Percentiles rank a stretch among this genome's conserved stretches.
These are phyloP conservation scores for Metroxylon sagu DNA, from an alignment of 176 grass and related monocot genomes.

Conservation along the genomic window DNA sequence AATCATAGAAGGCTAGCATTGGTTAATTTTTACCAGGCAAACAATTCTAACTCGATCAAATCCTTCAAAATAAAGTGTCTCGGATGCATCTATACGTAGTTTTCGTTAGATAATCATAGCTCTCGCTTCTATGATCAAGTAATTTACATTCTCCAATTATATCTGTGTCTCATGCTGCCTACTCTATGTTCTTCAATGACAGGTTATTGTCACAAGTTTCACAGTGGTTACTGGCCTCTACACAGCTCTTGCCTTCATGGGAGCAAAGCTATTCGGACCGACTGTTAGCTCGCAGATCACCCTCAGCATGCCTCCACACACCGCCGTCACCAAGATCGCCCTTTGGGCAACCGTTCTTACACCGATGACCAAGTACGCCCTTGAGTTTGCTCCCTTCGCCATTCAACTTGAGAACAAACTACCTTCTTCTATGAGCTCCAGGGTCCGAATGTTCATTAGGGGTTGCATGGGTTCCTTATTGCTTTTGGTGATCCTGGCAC, in stretches of 20 bases:
- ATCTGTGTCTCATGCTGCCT: too few species aligned
- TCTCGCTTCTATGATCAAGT: too few species aligned
- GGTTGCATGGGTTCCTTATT: conserved; percentile 37
- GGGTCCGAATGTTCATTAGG: conserved; percentile 25
- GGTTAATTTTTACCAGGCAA: too few species aligned
- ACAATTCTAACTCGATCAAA: too few species aligned
- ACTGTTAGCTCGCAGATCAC: conserved; percentile 60
- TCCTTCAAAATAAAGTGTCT: too few species aligned
- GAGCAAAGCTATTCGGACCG: conserved; percentile 56
- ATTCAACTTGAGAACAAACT: conserved; percentile 50
- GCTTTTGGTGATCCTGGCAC: conserved; percentile 47
- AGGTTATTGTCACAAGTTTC: conserved; percentile 67
- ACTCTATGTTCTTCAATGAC: not conserved
- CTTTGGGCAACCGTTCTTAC: conserved; percentile 81
- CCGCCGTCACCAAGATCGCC: conserved; percentile 41
- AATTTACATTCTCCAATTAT: too few species aligned
- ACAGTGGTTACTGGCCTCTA: conserved; percentile 53
- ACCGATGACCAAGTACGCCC: conserved; percentile 76
- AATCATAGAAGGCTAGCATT: too few species aligned
- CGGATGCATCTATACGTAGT: too few species aligned
- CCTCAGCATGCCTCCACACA: conserved; percentile 62
- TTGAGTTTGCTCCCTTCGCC: conserved; percentile 72
- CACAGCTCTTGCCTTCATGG: conserved; percentile 43
- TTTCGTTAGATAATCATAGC: too few species aligned
- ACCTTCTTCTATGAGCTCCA: conserved; percentile 20